Percentiles rank a stretch among this genome's conserved stretches.
phyloP scores from a whole-genome alignment of 306 rosid genomes.

The Quercus glauca region DNA sequence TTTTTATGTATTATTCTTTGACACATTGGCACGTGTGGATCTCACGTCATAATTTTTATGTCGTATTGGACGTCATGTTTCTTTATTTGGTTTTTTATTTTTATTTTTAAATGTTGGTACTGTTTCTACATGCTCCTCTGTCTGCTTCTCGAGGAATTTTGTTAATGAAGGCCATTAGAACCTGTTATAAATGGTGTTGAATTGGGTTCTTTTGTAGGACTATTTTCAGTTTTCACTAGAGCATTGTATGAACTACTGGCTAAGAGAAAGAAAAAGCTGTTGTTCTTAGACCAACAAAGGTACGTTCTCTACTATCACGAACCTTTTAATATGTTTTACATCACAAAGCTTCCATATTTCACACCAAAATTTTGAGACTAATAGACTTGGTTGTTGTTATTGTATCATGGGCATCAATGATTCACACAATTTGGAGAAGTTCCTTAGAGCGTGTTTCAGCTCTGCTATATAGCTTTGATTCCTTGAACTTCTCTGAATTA shows the following conservation, averaged over 20 bases:
- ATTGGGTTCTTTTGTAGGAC: too few species aligned
- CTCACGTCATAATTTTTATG: not conserved
- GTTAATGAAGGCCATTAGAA: not conserved
- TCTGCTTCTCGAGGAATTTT: not conserved
- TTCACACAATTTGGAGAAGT: not conserved
- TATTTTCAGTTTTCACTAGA: too few species aligned
- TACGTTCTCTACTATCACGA: not conserved
- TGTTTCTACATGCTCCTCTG: not conserved
- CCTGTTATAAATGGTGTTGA: too few species aligned
- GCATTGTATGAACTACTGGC: too few species aligned
- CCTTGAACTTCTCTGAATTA: not conserved
- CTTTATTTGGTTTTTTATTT: not conserved
- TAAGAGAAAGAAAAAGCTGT: not conserved
- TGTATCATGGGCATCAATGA: not conserved
- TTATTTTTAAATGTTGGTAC: not conserved
- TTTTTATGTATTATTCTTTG: not conserved
- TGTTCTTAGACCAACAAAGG: not conserved
- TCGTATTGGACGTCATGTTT: not conserved
- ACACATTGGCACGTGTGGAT: not conserved
- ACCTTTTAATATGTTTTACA: not conserved
- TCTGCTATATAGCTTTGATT: not conserved
- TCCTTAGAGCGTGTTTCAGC: not conserved
- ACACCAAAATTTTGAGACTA: too few species aligned
- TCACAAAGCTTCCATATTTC: too few species aligned
- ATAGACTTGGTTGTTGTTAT: too few species aligned